A percentile compares a stretch with the other conserved stretches of the same genome.
Evolutionary conservation across 768 basidiomycete genomes (phyloP).

Genomic region (Russula vinacea): DNA sequence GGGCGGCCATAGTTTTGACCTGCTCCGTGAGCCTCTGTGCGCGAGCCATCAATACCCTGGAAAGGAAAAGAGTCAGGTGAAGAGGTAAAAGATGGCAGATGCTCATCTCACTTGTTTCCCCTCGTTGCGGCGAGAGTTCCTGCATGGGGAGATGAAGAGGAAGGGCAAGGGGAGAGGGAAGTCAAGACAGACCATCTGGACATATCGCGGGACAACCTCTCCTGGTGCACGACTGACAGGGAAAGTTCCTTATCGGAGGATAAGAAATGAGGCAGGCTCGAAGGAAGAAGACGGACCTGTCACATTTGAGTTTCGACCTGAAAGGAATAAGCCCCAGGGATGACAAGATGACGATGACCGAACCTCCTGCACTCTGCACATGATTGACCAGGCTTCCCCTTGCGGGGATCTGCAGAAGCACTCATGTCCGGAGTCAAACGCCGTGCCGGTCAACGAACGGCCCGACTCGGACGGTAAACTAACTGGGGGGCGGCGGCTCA

Average conservation of each 20-base stretch:
- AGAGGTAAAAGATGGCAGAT: not conserved
- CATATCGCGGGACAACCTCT: constrained; percentile 53
- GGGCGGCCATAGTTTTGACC: constrained; percentile 43
- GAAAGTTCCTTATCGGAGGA: constrained; percentile 42
- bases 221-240: constrained; percentile 54
- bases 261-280: no score
- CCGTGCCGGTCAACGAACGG: not conserved
- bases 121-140: constrained; percentile 53
- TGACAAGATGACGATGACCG: constrained; percentile 6
- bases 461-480: not conserved
- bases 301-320: constrained; percentile 56
- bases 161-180: not conserved
- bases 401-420: constrained; percentile 21
- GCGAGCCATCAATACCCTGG: constrained; percentile 51
- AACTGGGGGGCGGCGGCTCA: not conserved
- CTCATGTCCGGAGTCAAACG: constrained; percentile 13
- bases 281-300: constrained; percentile 36
- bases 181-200: constrained; percentile 43
- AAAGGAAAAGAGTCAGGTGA: not conserved
- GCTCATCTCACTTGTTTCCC: constrained; percentile 49
- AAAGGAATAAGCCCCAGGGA: not conserved
- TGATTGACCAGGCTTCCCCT: constrained; percentile 42
- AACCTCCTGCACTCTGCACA: constrained; percentile 55
- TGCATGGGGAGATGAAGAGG: constrained; percentile 17
- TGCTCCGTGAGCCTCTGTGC: constrained; percentile 48